A percentile compares a stretch with the other conserved stretches of the same genome.
phyloP scores from a whole-genome alignment of 768 basidiomycete species.

The Sporobolomyces phaffii region DNA sequence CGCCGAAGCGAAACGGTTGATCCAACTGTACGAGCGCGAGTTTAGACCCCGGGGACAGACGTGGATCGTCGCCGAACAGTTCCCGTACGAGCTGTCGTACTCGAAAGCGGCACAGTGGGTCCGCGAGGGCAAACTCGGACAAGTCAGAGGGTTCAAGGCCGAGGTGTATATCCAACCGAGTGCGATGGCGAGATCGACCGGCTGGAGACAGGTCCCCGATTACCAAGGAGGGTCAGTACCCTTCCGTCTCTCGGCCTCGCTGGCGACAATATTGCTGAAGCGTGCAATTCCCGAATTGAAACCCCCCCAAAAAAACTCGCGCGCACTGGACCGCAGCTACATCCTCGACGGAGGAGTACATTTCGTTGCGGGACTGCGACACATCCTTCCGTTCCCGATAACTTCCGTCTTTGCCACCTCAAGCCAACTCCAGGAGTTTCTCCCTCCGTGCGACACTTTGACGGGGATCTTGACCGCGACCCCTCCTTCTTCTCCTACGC shows the following conservation, averaged over 20 bases:
- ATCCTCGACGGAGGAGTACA: conserved; percentile 78
- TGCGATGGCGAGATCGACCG: neutral
- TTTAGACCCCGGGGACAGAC: conserved; percentile 58
- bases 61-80: conserved; percentile 35
- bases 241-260: too few species aligned
- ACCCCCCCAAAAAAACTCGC: neutral
- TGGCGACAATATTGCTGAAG: too few species aligned
- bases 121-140: conserved; percentile 61
- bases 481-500: neutral
- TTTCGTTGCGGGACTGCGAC: conserved; percentile 48
- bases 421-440: conserved; percentile 63
- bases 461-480: conserved; percentile 44
- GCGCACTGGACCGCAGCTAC: conserved; percentile 17
- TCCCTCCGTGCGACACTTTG: conserved; percentile 75
- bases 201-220: conserved; percentile 75
- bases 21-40: conserved; percentile 59
- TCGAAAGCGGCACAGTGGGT: conserved; percentile 44
- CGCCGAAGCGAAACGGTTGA: conserved; percentile 57
- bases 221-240: conserved; percentile 45
- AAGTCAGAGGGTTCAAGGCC: conserved; percentile 62
- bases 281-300: too few species aligned
- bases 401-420: conserved; percentile 59
- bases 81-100: conserved; percentile 14
- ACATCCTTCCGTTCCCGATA: conserved; percentile 53
- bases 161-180: conserved; percentile 46